Evolutionary conservation across 441 rosid genomes (phyloP).

Genomic region (Capsella rubella): DNA sequence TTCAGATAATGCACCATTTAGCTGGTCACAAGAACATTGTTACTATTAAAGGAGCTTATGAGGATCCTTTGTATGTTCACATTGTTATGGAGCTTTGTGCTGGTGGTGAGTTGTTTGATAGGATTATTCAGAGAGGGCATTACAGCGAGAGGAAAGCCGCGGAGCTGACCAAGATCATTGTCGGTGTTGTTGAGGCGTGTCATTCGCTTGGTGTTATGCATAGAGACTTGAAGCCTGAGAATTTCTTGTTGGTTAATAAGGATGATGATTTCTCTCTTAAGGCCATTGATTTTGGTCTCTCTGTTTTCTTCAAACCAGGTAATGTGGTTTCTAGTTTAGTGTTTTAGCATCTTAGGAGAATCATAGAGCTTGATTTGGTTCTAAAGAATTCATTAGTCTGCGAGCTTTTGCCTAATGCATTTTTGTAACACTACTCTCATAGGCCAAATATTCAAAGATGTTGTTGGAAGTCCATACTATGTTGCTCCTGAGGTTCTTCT

Average conservation of each 20-base stretch:
- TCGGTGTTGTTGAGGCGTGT: conserved; percentile 94
- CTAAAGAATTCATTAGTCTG: background rate
- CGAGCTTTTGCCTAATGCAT: conserved; percentile 10
- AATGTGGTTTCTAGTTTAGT: conserved; percentile 35
- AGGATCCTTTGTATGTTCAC: conserved; percentile 84
- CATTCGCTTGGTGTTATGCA: conserved; percentile 98
- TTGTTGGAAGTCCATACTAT: conserved; percentile 96
- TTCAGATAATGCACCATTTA: conserved; percentile 99
- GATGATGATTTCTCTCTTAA: conserved; percentile 97
- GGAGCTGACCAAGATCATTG: conserved; percentile 87
- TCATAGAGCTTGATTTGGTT: background rate
- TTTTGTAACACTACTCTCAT: conserved; percentile 9
- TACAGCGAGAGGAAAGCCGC: conserved; percentile 97
- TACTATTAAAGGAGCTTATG: conserved; percentile 94
- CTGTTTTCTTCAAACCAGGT: conserved; percentile 98
- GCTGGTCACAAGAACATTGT: conserved; percentile 96
- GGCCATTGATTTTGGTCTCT: conserved; percentile 98
- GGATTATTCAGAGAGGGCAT: conserved; percentile 95
- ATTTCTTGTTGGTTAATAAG: conserved; percentile 92
- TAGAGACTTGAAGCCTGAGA: conserved; percentile 95
- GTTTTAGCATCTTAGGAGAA: background rate
- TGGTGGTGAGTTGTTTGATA: conserved; percentile 93
- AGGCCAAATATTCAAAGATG: conserved; percentile 92
- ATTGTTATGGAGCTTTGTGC: conserved; percentile 97
- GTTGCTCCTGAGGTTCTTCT: conserved; percentile 97